These are phyloP conservation scores for Fusarium nygamai DNA, from an alignment of 2,329 filamentous ascomycete genomes.

Conservation along the genomic window DNA sequence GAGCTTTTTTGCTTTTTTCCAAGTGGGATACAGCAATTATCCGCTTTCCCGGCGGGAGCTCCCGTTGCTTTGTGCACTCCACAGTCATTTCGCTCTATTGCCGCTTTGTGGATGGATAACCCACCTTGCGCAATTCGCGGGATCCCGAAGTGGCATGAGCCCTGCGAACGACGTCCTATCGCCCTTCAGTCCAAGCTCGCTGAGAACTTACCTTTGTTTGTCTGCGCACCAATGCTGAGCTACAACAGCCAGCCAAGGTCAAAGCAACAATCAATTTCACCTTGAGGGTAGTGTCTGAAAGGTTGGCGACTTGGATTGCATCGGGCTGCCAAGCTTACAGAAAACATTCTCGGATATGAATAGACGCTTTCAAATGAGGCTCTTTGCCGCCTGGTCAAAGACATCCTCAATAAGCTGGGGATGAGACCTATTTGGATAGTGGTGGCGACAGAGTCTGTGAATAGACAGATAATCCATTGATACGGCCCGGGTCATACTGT, in stretches of 20 bases:
- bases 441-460: neutral
- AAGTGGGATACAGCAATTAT: neutral
- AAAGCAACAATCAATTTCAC: neutral
- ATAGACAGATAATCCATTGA: rapidly evolving
- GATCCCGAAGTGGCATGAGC: rapidly evolving
- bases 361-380: rapidly evolving
- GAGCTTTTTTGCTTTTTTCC: neutral
- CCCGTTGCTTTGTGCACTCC: neutral
- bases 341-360: rapidly evolving
- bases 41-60: neutral
- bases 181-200: rapidly evolving
- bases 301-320: neutral
- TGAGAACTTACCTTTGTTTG: neutral
- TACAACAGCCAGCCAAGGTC: rapidly evolving
- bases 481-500: neutral
- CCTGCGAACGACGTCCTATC: rapidly evolving
- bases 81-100: neutral
- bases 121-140: rapidly evolving
- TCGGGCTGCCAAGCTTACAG: rapidly evolving
- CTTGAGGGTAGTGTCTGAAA: neutral
- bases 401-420: neutral
- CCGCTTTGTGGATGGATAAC: too few relatives aligned
- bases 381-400: rapidly evolving
- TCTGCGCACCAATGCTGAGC: rapidly evolving
- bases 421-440: too few relatives aligned